Base-by-base conservation (phyloP, 352 stramenopile species). In the Phytophthora podocarpi region DNA sequence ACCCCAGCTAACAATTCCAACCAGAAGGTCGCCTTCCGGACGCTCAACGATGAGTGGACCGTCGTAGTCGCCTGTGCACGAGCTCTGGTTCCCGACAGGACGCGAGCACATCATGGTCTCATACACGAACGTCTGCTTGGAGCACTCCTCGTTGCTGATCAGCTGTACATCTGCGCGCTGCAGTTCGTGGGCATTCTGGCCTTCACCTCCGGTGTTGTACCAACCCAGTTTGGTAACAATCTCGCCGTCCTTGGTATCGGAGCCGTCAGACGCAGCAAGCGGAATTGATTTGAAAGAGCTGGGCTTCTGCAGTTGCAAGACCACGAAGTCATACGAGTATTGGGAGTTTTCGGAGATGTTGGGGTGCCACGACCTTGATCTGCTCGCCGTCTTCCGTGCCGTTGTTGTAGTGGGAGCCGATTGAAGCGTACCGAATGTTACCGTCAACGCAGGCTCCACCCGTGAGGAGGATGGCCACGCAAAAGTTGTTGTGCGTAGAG, bases 1-100 rank as follows among this genome's bases (percentile, higher is more conserved):
- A n/a, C 76, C 76, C 72, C 70, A 85, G 48, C 66, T 81, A 5
- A 82, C 70, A 16, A 80, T 27, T 0, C 77, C 80, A 23, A 89
- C 40, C 0, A 83, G 32, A 1, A 70, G 39, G 8, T 83, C 73
- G 12, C 63, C 43, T 13, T 27, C 41, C 13, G 62, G 56, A 24
- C 42, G 35, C 20, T 78, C 59, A 4, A 71, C 43, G 9, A 74
- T 72, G 5, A 90, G 56, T 2, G 77, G 75, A 6, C 77, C 78
- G 8, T 75, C 73, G 13, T 77, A 90, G 61, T 83, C 71, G 34
- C 74, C 76, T 51, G 82, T 71, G 49, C 80, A 87, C 30, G 80
- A 77, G 27, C 71, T 39, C 18, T 49, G 6, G n/a, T 55, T 59
- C 0, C 2, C 34, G 10, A 60, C 23, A 1, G 66, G 60, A 9